These are phyloP conservation scores for Russula sp. DNA, from an alignment of 768 basidiomycete species.

Conservation along the genomic window DNA sequence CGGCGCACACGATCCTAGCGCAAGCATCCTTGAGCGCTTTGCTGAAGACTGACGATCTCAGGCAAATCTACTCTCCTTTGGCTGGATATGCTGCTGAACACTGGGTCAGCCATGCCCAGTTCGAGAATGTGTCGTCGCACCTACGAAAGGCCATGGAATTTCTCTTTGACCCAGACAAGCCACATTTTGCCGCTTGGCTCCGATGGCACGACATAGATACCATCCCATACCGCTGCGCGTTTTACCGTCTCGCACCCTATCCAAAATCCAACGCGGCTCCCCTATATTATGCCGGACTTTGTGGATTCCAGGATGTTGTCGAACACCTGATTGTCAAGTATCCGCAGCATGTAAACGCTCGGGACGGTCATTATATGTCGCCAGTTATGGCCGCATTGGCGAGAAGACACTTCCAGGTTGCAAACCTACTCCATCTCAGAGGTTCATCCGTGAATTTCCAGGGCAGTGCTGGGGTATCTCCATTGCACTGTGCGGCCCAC, in stretches of 20 bases:
- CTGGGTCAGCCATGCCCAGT: background rate
- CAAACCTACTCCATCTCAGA: background rate
- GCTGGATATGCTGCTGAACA: background rate
- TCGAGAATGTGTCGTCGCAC: background rate
- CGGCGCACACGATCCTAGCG: background rate
- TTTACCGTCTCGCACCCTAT: background rate
- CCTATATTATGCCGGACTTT: background rate
- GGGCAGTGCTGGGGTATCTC: rapidly evolving
- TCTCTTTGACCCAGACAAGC: background rate
- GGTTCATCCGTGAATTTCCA: background rate
- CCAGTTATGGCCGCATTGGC: background rate
- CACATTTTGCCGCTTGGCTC: background rate
- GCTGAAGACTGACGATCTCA: background rate
- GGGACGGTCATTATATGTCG: background rate
- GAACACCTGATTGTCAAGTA: background rate
- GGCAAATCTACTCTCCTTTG: background rate
- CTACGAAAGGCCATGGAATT: background rate
- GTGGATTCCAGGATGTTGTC: background rate
- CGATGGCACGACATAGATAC: background rate
- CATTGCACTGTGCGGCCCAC: background rate
- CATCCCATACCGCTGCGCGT: background rate
- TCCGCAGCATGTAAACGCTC: background rate
- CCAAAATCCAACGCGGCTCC: background rate
- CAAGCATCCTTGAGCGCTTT: background rate
- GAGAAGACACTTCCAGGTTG: background rate